Base-by-base conservation (phyloP, 768 basidiomycete species). In the Trametes elegans region DNA sequence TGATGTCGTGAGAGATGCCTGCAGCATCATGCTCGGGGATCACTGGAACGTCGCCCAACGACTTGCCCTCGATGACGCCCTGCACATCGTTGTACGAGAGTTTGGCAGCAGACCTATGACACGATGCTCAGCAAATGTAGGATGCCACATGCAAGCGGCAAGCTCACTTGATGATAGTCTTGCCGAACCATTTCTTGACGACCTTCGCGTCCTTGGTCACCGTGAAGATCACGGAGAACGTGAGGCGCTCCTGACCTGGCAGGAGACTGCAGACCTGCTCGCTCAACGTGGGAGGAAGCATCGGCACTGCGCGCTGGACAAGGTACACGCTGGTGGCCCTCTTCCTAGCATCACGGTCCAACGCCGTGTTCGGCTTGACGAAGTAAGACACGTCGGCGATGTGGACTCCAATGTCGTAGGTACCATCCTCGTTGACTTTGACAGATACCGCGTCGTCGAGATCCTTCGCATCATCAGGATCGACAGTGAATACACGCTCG, bases 301-400 rank as follows among this genome's bases (percentile, higher is more conserved):
- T 99, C 2, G 96, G 95, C 11, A 98, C 96, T 19, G 88, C 85
- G 50, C 96, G 85, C 70, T 99, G 97, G 24, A 98, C 85, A 39
- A 99, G 88, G 67, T 98, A 98, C 42, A 99, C 97, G 64, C 90
- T 94, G 2, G 94, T 98, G 24, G 95, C 97, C 55, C 95, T 82
- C 73, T 98, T 98, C 61, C 95, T 86, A 35, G 97, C 97, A 73
- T 99, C 97, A 21, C 97, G 91, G 66, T 99, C 97, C 63, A 99
- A 76, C n/a, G 97, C 90, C 10, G 95, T 97, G 68, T 93, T 94
- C 21, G 92, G 88, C 71, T 91, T 92, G 64, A 92, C 87, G 72
- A 98, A 98, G 76, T 88, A 88, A 2, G 95, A 93, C 6, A 98
- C 96, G 70, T 99, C 97, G 10, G 95, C 89, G 59, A 99, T 83